Evolutionary conservation across 2,329 filamentous ascomycete species (phyloP).

Genomic region (Huntiella omanensis): DNA sequence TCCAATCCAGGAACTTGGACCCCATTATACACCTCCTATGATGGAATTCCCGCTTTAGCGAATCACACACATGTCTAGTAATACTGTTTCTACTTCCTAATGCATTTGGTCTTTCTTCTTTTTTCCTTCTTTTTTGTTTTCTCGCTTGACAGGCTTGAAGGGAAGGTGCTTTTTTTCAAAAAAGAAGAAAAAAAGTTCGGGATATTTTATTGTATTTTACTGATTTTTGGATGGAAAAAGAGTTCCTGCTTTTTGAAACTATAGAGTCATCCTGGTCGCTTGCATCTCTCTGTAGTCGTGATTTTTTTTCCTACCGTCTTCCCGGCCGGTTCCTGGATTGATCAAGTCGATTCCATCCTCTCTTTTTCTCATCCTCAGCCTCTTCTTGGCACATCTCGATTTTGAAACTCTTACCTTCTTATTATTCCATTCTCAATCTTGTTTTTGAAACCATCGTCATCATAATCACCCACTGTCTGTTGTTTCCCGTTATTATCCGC

Average conservation of each 20-base stretch:
- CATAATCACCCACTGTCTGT: neutral
- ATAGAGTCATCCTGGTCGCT: neutral
- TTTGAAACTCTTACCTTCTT: too few relatives aligned
- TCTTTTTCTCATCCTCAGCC: neutral
- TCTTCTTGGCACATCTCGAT: too few relatives aligned
- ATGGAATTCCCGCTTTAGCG: neutral
- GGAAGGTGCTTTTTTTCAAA: neutral
- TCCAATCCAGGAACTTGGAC: neutral
- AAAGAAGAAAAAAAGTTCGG: too few relatives aligned
- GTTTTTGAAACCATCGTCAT: neutral
- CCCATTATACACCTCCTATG: neutral
- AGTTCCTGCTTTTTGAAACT: neutral
- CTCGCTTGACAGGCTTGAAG: neutral
- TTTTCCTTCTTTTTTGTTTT: slow-evolving; percentile 1
- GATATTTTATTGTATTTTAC: neutral
- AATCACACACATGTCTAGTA: neutral
- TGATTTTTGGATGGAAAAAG: neutral
- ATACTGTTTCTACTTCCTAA: too few relatives aligned
- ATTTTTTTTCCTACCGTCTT: too few relatives aligned
- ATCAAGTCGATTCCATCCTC: neutral
- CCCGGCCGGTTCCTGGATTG: neutral
- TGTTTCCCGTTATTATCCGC: too few relatives aligned
- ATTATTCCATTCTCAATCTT: neutral
- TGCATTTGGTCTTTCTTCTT: neutral
- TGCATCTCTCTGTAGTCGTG: too few relatives aligned